phyloP scores from a whole-genome alignment of 176 grass and related monocot genomes.

The Eremochloa ophiuroides region DNA sequence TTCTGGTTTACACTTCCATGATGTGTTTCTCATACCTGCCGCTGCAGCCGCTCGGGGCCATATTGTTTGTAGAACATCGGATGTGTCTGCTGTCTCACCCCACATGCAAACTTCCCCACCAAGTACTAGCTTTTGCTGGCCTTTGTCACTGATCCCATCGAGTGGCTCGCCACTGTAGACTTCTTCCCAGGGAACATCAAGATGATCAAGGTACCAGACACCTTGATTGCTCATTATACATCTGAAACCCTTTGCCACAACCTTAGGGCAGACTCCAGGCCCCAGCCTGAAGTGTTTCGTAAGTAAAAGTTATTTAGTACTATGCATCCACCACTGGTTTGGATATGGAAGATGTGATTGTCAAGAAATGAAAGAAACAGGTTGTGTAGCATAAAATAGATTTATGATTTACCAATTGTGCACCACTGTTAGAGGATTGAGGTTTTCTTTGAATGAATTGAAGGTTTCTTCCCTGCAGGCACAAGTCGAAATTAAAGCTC shows the following conservation, averaged over 20 bases:
- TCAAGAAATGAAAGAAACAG: neutral
- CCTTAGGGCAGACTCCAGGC: conserved; percentile 88
- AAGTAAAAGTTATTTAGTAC: neutral
- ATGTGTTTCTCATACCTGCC: conserved; percentile 46
- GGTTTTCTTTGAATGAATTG: conserved; percentile 77
- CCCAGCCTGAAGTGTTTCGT: conserved; percentile 55
- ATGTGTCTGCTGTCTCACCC: conserved; percentile 79
- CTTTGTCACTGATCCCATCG: conserved; percentile 50
- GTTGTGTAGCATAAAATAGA: neutral
- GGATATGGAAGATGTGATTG: neutral
- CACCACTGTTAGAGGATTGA: conserved; percentile 81
- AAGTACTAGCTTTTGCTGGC: conserved; percentile 75
- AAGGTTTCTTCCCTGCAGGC: conserved; percentile 94
- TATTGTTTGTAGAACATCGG: conserved; percentile 87
- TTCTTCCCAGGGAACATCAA: conserved; percentile 84
- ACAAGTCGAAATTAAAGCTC: neutral
- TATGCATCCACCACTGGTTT: neutral
- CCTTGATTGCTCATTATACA: conserved; percentile 99
- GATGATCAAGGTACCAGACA: conserved; percentile 96
- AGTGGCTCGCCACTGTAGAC: conserved; percentile 82
- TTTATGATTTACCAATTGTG: conserved; percentile 74
- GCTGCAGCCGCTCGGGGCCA: conserved; percentile 93
- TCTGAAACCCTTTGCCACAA: conserved; percentile 80
- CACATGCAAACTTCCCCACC: conserved; percentile 98
- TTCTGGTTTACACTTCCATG: neutral